phyloP scores from a whole-genome alignment of 441 rosid species.

The Euphorbia celastroides region DNA sequence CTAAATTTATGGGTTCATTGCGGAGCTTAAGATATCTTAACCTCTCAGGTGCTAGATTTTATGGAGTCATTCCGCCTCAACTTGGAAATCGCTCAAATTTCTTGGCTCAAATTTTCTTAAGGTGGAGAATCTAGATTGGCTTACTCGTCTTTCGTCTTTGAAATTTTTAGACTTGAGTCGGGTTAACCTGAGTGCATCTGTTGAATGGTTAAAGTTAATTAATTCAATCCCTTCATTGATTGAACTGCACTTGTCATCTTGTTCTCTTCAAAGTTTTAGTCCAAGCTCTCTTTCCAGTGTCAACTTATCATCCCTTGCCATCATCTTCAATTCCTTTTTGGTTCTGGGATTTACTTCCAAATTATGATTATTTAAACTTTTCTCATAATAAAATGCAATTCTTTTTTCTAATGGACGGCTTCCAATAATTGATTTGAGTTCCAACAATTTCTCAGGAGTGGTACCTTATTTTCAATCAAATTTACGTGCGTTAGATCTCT shows the following conservation, averaged over 20 bases:
- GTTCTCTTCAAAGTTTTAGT: not conserved
- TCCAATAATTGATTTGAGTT: no score
- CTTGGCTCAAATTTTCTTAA: not conserved
- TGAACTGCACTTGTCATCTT: not conserved
- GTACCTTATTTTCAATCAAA: not conserved
- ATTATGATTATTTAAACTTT: no score
- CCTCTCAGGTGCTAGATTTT: not conserved
- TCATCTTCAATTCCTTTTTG: no score
- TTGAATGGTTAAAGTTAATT: not conserved
- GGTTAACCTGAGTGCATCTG: not conserved
- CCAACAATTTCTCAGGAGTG: not conserved
- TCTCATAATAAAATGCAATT: no score
- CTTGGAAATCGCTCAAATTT: constrained; percentile 1
- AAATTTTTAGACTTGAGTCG: not conserved
- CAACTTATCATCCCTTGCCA: not conserved
- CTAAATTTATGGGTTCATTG: not conserved
- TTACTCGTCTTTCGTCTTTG: not conserved
- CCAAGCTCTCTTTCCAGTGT: not conserved
- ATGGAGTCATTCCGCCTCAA: not conserved
- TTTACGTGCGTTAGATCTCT: not conserved
- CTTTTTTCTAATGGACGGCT: no score
- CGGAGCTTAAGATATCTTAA: not conserved
- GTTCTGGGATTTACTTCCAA: no score
- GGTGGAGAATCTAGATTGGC: not conserved
- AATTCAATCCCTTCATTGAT: not conserved